These are phyloP conservation scores for Flaveria brownii DNA, from an alignment of 129 eudicot species.

Conservation along the genomic window DNA sequence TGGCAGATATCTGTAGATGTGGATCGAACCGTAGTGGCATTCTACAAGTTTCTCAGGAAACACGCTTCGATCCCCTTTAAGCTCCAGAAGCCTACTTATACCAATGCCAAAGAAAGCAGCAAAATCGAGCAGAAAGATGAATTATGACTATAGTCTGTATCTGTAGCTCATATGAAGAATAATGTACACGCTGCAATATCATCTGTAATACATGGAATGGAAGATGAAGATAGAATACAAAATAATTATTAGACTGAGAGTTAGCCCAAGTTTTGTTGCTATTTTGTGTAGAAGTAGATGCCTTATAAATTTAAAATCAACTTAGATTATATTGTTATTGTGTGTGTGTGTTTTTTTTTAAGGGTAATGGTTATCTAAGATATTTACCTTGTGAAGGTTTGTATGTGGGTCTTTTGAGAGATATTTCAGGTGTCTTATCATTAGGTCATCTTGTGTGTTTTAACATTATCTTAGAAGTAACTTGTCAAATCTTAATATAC, in stretches of 20 bases:
- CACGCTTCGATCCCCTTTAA: constrained; percentile 78
- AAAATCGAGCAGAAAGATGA: constrained; percentile 52
- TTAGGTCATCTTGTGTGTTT: too few species aligned
- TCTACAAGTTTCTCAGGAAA: constrained; percentile 78
- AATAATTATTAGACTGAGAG: constrained; percentile 5
- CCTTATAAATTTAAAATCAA: not conserved
- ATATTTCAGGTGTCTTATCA: too few species aligned
- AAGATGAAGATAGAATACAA: constrained; percentile 18
- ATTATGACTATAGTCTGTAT: constrained; percentile 35
- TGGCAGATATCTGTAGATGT: constrained; percentile 66
- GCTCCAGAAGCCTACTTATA: constrained; percentile 66
- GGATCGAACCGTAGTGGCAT: constrained; percentile 81
- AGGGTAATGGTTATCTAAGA: too few species aligned
- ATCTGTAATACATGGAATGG: constrained; percentile 16
- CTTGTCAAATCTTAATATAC: not conserved
- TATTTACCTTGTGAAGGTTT: too few species aligned
- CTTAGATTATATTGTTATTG: not conserved
- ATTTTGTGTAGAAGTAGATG: not conserved
- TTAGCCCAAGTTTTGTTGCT: not conserved
- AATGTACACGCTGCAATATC: not conserved
- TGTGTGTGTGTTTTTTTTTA: not conserved
- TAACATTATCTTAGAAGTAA: too few species aligned
- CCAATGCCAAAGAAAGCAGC: constrained; percentile 42
- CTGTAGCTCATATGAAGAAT: not conserved
- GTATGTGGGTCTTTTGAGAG: too few species aligned